These are phyloP conservation scores for Thermothelomyces thermophilus DNA, from an alignment of 2,329 filamentous ascomycete species.

Conservation along the genomic window DNA sequence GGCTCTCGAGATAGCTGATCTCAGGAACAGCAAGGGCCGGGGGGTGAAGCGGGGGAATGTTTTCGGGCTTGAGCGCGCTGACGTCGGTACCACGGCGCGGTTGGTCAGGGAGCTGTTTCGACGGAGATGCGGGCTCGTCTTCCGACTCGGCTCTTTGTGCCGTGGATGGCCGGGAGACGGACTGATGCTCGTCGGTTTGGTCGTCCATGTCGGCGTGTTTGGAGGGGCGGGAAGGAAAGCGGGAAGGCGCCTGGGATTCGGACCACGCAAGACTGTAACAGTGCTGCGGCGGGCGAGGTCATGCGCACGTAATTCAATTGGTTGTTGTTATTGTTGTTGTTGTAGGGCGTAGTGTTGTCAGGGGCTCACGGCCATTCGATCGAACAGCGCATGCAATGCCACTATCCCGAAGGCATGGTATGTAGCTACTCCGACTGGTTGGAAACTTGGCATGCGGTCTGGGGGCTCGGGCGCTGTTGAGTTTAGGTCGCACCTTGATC, in stretches of 20 bases:
- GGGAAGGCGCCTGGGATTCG: too few species aligned
- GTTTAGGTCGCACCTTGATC: not conserved
- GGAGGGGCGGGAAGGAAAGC: too few species aligned
- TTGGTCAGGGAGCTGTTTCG: conserved; percentile 19
- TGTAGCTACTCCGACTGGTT: not conserved
- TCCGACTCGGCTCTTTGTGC: conserved; percentile 9
- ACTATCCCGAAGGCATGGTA: not conserved
- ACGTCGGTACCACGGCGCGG: conserved; percentile 12
- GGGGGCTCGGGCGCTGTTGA: not conserved
- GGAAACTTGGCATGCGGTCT: not conserved
- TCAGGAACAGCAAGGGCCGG: conserved; percentile 28
- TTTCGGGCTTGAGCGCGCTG: conserved; percentile 18
- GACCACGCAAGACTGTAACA: not conserved
- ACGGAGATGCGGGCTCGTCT: conserved; percentile 19
- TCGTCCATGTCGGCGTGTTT: conserved; percentile 7
- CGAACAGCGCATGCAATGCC: not conserved
- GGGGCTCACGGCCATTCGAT: not conserved
- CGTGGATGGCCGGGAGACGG: conserved; percentile 11
- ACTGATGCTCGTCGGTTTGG: conserved; percentile 1
- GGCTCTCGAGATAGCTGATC: conserved; percentile 38
- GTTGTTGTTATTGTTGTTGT: too few species aligned
- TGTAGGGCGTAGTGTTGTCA: not conserved
- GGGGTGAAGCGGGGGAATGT: conserved; percentile 25
- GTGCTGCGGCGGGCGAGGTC: not conserved
- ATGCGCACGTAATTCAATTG: not conserved